Percentiles rank a stretch among this genome's conserved stretches.
Evolutionary conservation across 1,139 yeast species (phyloP).

Genomic region (Magnusiomyces suaveolens): DNA sequence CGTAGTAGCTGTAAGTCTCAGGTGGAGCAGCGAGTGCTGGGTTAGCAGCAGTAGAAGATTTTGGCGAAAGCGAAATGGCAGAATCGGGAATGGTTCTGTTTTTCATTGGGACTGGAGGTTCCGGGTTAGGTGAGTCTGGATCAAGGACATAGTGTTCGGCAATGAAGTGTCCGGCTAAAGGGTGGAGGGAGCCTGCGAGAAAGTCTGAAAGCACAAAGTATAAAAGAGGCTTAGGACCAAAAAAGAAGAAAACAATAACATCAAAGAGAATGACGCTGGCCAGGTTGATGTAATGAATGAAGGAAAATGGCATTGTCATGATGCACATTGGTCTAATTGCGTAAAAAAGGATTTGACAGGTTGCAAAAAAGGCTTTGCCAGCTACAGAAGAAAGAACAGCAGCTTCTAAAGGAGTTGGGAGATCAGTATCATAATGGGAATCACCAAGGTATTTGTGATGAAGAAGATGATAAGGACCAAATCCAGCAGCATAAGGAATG

Average conservation of each 20-base stretch:
- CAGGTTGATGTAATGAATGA: constrained; percentile 63
- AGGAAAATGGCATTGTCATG: constrained; percentile 63
- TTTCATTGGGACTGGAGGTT: constrained; percentile 16
- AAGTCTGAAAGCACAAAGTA: constrained; percentile 72
- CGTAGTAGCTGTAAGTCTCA: constrained; percentile 86
- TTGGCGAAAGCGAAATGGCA: constrained; percentile 12
- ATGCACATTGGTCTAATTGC: constrained; percentile 86
- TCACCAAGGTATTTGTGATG: constrained; percentile 93
- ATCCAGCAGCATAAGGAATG: constrained; percentile 81
- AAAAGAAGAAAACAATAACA: constrained; percentile 41
- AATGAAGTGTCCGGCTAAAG: constrained; percentile 90
- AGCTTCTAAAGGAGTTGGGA: constrained; percentile 76
- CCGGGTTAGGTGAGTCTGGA: constrained; percentile 29
- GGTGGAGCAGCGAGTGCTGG: constrained; percentile 34
- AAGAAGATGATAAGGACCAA: constrained; percentile 83
- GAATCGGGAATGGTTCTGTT: constrained; percentile 2
- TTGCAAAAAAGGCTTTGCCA: constrained; percentile 86
- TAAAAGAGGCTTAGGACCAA: constrained; percentile 56
- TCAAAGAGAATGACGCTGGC: constrained; percentile 53
- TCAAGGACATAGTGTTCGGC: constrained; percentile 82
- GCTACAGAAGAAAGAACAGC: constrained; percentile 59
- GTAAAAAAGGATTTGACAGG: constrained; percentile 79
- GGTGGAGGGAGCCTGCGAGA: constrained; percentile 85
- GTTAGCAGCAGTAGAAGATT: constrained; percentile 15
- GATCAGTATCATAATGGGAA: constrained; percentile 70